A percentile compares a stretch with the other conserved stretches of the same genome.
These are phyloP conservation scores for Rhizopogon vesiculosus DNA, from an alignment of 768 basidiomycete genomes.

Conservation along the genomic window DNA sequence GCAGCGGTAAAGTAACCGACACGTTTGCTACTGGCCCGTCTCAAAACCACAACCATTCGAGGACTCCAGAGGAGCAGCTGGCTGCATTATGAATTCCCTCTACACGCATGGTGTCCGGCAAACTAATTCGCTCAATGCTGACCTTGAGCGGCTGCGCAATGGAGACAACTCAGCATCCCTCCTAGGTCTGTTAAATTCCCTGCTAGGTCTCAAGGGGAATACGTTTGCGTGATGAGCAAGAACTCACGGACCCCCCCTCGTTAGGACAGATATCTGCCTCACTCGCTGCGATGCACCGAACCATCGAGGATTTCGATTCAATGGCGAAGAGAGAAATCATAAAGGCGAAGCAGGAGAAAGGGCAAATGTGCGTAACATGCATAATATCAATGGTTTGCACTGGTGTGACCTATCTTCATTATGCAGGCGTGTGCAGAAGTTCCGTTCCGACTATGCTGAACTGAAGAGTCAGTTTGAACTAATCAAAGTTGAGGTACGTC, in stretches of 20 bases:
- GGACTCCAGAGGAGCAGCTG: constrained; percentile 7
- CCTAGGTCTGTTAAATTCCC: constrained; percentile 55
- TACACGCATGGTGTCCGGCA: constrained; percentile 93
- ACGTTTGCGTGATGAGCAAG: neutral
- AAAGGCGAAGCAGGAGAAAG: constrained; percentile 95
- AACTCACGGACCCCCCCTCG: constrained; percentile 19
- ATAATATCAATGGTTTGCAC: neutral
- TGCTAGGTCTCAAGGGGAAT: neutral
- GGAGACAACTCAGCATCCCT: constrained; percentile 80
- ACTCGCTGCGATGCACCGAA: constrained; percentile 88
- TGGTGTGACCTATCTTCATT: constrained; percentile 2
- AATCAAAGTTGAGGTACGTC: constrained; percentile 52
- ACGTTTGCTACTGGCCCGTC: constrained; percentile 1
- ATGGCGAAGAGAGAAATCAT: constrained; percentile 97
- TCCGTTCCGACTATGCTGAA: constrained; percentile 82
- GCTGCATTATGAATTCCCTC: constrained; percentile 80
- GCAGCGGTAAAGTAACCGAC: neutral
- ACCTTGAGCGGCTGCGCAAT: constrained; percentile 76
- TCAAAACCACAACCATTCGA: neutral
- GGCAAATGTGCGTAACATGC: constrained; percentile 62
- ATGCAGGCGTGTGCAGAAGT: constrained; percentile 85
- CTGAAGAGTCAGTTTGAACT: constrained; percentile 79
- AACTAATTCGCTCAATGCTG: constrained; percentile 81
- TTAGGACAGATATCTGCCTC: constrained; percentile 98
- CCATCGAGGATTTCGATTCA: constrained; percentile 95